Evolutionary conservation across 2,329 filamentous ascomycete species (phyloP).

Genomic region (Diaporthe vaccinii): DNA sequence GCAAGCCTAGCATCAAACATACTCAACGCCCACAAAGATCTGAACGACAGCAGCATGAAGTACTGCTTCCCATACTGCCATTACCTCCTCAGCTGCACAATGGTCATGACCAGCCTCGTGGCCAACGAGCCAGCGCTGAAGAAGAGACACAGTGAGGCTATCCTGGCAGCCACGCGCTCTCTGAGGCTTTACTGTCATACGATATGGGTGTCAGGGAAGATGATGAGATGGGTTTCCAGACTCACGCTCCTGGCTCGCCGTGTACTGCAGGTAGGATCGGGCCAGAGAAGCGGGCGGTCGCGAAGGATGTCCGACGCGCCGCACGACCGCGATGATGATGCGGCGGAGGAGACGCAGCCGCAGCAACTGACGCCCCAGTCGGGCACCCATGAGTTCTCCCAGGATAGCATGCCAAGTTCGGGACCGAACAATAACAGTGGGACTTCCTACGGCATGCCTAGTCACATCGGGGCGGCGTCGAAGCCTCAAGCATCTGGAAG

Average conservation of each 20-base stretch:
- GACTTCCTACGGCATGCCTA: not conserved
- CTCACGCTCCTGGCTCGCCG: constrained; percentile 29
- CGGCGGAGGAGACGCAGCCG: not conserved
- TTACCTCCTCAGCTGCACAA: constrained; percentile 35
- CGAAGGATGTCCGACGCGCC: constrained; percentile 2
- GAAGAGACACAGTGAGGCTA: constrained; percentile 14
- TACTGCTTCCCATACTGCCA: constrained; percentile 39
- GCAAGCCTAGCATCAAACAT: constrained; percentile 36
- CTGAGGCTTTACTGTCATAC: constrained; percentile 37
- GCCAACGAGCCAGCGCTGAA: constrained; percentile 25
- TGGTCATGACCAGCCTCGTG: constrained; percentile 36
- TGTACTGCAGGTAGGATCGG: not conserved
- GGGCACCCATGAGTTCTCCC: not conserved
- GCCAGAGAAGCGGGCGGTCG: not conserved
- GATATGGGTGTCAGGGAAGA: constrained; percentile 38
- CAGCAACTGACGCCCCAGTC: not conserved
- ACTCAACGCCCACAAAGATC: constrained; percentile 32
- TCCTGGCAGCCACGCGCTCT: constrained; percentile 32
- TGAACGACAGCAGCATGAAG: constrained; percentile 35
- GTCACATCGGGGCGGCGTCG: not conserved
- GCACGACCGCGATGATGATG: not conserved
- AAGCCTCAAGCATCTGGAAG: not conserved
- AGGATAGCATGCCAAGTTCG: not conserved
- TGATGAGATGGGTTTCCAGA: constrained; percentile 38
- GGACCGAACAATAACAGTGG: too few relatives aligned